These are phyloP conservation scores for Rhodotorula sp. DNA, from an alignment of 1,284 basidiomycete species.

Conservation along the genomic window DNA sequence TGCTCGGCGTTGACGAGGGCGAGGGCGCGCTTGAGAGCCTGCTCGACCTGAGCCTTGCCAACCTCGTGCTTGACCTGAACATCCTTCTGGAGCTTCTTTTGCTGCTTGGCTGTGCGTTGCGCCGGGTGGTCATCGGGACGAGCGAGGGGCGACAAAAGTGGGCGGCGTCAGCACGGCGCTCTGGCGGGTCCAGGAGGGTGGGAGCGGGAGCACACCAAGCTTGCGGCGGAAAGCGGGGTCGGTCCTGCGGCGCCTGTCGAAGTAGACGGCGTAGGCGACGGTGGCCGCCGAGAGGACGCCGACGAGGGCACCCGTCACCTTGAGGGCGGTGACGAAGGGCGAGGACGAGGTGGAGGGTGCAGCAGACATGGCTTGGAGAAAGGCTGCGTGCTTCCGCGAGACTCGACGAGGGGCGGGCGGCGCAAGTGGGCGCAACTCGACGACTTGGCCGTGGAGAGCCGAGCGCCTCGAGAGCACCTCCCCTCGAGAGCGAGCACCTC, in stretches of 20 bases:
- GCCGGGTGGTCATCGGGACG: not conserved
- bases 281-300: constrained; percentile 59
- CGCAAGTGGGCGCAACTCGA: no score
- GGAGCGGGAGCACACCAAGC: constrained; percentile 65
- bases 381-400: no score
- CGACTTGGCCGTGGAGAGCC: no score
- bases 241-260: constrained; percentile 91
- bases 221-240: constrained; percentile 84
- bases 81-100: constrained; percentile 69
- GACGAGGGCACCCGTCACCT: constrained; percentile 61
- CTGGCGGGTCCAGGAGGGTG: no score
- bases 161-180: constrained; percentile 3
- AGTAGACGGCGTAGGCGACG: constrained; percentile 82
- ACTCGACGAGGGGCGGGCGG: no score
- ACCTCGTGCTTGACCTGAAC: constrained; percentile 61
- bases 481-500: no score
- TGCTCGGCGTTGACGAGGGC: constrained; percentile 50
- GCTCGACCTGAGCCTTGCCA: constrained; percentile 55
- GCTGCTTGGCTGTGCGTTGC: constrained; percentile 72
- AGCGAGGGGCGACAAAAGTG: constrained; percentile 8
- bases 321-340: constrained; percentile 19
- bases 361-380: constrained; percentile 8
- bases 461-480: no score
- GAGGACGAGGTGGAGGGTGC: constrained; percentile 52
- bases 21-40: constrained; percentile 64